These are phyloP conservation scores for Xylaria hypoxylon DNA, from an alignment of 2,329 filamentous ascomycete genomes.

Conservation along the genomic window DNA sequence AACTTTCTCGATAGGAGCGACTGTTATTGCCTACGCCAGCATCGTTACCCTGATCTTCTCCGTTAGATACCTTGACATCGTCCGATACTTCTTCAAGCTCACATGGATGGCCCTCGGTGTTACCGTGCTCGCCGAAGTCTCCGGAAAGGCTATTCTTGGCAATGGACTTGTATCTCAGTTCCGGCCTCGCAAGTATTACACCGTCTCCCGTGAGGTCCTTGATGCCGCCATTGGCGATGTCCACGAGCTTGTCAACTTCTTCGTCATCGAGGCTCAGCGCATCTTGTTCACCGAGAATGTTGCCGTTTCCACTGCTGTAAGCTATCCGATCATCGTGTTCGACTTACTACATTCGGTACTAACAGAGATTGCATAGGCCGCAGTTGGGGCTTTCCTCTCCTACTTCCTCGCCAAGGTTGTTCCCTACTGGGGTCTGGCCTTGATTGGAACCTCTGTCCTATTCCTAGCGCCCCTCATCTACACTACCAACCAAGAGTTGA, in stretches of 20 bases:
- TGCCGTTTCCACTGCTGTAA: slow-evolving; percentile 68
- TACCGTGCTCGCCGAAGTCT: slow-evolving; percentile 70
- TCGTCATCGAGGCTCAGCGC: slow-evolving; percentile 76
- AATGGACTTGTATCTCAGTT: slow-evolving; percentile 73
- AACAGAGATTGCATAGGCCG: slow-evolving; percentile 58
- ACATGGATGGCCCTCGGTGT: slow-evolving; percentile 72
- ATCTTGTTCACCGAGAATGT: slow-evolving; percentile 77
- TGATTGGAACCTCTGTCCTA: slow-evolving; percentile 68
- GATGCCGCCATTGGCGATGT: slow-evolving; percentile 71
- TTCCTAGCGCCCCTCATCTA: slow-evolving; percentile 75
- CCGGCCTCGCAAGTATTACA: slow-evolving; percentile 75
- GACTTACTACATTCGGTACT: slow-evolving; percentile 9
- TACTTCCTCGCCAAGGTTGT: slow-evolving; percentile 78
- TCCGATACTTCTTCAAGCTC: slow-evolving; percentile 74
- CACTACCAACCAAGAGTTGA: slow-evolving; percentile 75
- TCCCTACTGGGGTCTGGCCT: slow-evolving; percentile 75
- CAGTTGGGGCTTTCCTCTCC: slow-evolving; percentile 70
- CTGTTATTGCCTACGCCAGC: slow-evolving; percentile 71
- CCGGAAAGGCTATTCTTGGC: slow-evolving; percentile 70
- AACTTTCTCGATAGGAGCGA: slow-evolving; percentile 62
- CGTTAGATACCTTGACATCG: slow-evolving; percentile 72
- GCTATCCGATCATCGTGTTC: slow-evolving; percentile 47
- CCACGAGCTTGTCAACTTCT: slow-evolving; percentile 78
- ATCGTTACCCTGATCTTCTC: slow-evolving; percentile 71
- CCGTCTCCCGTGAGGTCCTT: slow-evolving; percentile 71